Conservation (phyloP, 2,329 filamentous ascomycete species). For the Alternaria longipes region DNA sequence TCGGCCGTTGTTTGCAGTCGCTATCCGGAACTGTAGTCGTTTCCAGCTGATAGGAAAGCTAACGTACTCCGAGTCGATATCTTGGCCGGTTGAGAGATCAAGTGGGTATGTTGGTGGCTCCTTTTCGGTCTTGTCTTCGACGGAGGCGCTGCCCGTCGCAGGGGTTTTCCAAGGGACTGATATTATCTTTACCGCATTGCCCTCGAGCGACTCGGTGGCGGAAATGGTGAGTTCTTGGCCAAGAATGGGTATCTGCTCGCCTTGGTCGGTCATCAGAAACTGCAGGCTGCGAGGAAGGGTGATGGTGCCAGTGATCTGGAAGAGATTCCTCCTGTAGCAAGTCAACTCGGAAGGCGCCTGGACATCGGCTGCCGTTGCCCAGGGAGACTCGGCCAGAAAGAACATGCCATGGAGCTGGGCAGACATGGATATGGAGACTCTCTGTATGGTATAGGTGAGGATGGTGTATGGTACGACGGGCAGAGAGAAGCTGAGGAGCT, state of each 20-base stretch:
- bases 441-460: conserved; percentile 69
- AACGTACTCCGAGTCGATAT: conserved; percentile 82
- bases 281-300: conserved; percentile 80
- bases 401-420: conserved; percentile 90
- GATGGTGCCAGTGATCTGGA: conserved; percentile 92
- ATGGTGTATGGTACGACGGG: conserved; percentile 65
- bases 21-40: conserved; percentile 89
- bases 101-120: conserved; percentile 86
- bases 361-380: conserved; percentile 66
- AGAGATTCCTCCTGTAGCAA: conserved; percentile 94
- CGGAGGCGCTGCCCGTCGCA: conserved; percentile 76
- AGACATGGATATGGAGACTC: conserved; percentile 71
- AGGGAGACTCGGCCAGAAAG: conserved; percentile 82
- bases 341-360: conserved; percentile 78
- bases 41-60: conserved; percentile 96
- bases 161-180: conserved; percentile 98
- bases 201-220: conserved; percentile 93
- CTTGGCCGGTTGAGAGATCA: conserved; percentile 69
- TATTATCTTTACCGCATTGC: conserved; percentile 90
- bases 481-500: conserved; percentile 62
- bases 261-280: conserved; percentile 83
- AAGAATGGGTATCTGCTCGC: conserved; percentile 82
- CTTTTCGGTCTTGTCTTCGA: conserved; percentile 75
- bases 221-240: conserved; percentile 88
- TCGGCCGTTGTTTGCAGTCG: conserved; percentile 94